A percentile compares a stretch with the other conserved stretches of the same genome.
Conservation (phyloP, 2,329 filamentous ascomycete species). For the Exophiala lecanii-corni region DNA sequence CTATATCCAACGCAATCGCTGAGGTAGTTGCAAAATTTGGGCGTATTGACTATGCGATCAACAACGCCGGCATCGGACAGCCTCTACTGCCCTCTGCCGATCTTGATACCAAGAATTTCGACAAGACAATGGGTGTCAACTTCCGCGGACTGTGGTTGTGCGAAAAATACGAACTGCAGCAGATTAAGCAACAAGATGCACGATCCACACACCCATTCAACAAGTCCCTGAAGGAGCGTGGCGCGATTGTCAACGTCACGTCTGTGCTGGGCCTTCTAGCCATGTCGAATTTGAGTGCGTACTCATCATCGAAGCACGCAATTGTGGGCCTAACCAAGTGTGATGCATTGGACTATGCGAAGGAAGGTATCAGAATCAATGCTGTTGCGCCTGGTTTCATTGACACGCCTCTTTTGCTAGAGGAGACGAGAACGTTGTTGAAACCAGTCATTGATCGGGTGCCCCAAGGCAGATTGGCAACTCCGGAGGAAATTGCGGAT, state of each 20-base stretch:
- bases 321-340: background rate
- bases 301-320: background rate
- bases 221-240: no score
- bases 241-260: background rate
- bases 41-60: no score
- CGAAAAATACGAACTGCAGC: no score
- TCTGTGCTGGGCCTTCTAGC: background rate
- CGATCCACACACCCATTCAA: no score
- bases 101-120: slow-evolving; percentile 37
- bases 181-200: no score
- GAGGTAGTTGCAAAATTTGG: no score
- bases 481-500: slow-evolving; percentile 50
- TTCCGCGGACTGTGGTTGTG: no score
- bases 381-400: slow-evolving; percentile 37
- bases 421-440: slow-evolving; percentile 49
- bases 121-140: no score
- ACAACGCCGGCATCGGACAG: no score
- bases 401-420: slow-evolving; percentile 64
- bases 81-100: no score
- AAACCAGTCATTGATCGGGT: slow-evolving; percentile 36
- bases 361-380: background rate
- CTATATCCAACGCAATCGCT: no score
- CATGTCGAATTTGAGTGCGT: background rate
- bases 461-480: slow-evolving; percentile 50
- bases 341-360: slow-evolving; percentile 1